Evolutionary conservation across 495 filamentous ascomycete species (phyloP), one percentile per base, ranked within the genome.

Genomic region (Ramalina intermedia): DNA sequence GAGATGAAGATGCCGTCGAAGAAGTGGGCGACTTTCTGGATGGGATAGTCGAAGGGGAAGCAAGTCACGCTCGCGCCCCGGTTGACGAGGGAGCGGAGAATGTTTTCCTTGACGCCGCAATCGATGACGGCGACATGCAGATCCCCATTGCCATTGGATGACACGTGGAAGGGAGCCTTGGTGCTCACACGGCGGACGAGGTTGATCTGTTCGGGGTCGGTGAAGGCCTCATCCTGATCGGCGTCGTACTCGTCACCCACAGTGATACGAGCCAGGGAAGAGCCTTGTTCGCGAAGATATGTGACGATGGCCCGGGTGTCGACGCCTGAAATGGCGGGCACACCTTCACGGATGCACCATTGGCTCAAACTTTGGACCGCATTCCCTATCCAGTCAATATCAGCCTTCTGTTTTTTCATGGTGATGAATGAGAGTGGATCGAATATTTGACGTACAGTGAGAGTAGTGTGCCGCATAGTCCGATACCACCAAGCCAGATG

Each of bases 21-120:
- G 37, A 54, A 48, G 27, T 57, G 54, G 16, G 54, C 54, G 21
- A 95, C 84, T 75, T 96, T 96, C 75, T 96, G 87, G 66, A 98
- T 90, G 47, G 87, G 87, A 29, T 23, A 29, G 18, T 96, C 79
- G 69, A 82, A 96, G 39, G 91, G 91, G 70, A 98, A 91, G 47
- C 82, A 82, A 44, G 93, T 96, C 42, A 94, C 82, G 53, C 80
- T 85, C 37, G 85, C 80, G 23, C 89, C 91, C 29, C 91, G 85
- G 64, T 70, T 73, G 54, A 96, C 90, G 52, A 98, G 71, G 61
- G 84, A 90, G 55, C 91, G 84, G 44, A 98, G 79, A 63, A 98
- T 98, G 72, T 96, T 98, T 75, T 98, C 91, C 75, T 98, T 98
- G 51, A 98, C 93, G 66, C 91, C 91, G 63, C 91, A 98, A 69